phyloP scores from a whole-genome alignment of 1,139 yeast genomes.

The Geotrichum phurueaensis region DNA sequence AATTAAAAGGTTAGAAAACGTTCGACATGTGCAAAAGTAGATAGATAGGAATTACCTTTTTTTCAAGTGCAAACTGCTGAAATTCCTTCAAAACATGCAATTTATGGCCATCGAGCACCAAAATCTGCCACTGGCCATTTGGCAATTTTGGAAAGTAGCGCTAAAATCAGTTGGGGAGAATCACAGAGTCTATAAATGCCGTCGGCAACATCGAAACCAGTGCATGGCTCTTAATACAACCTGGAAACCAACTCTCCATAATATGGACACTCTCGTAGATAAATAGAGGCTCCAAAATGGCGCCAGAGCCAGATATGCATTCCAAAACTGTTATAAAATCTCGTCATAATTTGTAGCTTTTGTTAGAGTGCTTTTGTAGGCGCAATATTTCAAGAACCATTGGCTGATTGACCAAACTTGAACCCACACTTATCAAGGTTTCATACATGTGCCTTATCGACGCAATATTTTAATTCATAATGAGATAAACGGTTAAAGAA shows the following conservation, averaged over 20 bases:
- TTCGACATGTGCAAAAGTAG: conserved; percentile 16
- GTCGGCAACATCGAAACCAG: too few relatives aligned
- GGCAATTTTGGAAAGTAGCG: too few relatives aligned
- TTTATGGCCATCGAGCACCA: too few relatives aligned
- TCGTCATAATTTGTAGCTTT: neutral
- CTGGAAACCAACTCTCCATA: too few relatives aligned
- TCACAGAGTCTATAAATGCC: too few relatives aligned
- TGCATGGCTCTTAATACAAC: too few relatives aligned
- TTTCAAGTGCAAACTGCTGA: conserved; percentile 41
- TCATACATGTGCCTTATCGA: neutral
- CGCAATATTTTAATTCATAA: neutral
- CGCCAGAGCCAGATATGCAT: too few relatives aligned
- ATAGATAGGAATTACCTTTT: conserved; percentile 40
- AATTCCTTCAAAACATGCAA: conserved; percentile 41
- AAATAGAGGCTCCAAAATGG: too few relatives aligned
- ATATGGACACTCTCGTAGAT: too few relatives aligned
- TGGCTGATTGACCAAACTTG: neutral
- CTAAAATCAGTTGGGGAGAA: conserved; percentile 45
- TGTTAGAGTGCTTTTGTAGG: neutral
- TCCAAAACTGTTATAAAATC: neutral
- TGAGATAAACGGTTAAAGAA: neutral
- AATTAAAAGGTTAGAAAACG: neutral
- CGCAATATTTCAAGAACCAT: neutral
- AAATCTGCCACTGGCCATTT: conserved; percentile 49
- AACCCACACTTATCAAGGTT: conserved; percentile 6